Evolutionary conservation across 2,329 filamentous ascomycete species (phyloP), one percentile per base, ranked within the genome.

Genomic region (Arthrobotrys megalospora): DNA sequence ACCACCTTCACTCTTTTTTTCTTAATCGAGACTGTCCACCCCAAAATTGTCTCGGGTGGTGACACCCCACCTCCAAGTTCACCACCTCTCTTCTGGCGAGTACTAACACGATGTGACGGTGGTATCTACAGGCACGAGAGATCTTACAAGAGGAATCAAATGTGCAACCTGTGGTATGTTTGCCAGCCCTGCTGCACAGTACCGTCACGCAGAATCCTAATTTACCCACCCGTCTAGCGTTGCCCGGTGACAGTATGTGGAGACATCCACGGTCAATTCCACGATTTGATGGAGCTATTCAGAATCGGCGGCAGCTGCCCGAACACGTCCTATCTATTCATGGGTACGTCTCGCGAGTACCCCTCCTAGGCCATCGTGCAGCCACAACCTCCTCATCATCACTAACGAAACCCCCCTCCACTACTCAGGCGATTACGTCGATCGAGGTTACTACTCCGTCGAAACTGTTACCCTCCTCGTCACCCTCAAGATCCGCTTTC

Each of bases 211-310:
- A 55, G 52, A 47, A 55, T 50, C 53, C 65, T 41, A 24, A 81
- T 81, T 81, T 81, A 76, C 80, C 79, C 60, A 80, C 41, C 81
- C 19, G 5, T 75, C 69, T 82, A 94, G 92, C 97, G 97, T 95
- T 98, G 95, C 85, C 96, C 96, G 52, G 96, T 98, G 81, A 99
- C 96, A 71, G 96, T 99, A 80, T 98, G 96, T 85, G 96, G 96
- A 85, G 96, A 99, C 86, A 99, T 99, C 84, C 96, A 99, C 86
- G 96, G 96, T 81, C 96, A 99, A 86, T 98, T 98, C 85, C 95
- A 98, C 86, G 96, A 99, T 84, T 87, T 99, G 85, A 98, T 99
- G 94, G 96, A 99, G 87, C 90, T 99, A 67, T 99, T 99, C 89
- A 96, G 97, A 87, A 98, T 99, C 85, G 96, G 96, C 82, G 96